phyloP scores from a whole-genome alignment of 352 stramenopile species.

The Nothophytophthora sp. region DNA sequence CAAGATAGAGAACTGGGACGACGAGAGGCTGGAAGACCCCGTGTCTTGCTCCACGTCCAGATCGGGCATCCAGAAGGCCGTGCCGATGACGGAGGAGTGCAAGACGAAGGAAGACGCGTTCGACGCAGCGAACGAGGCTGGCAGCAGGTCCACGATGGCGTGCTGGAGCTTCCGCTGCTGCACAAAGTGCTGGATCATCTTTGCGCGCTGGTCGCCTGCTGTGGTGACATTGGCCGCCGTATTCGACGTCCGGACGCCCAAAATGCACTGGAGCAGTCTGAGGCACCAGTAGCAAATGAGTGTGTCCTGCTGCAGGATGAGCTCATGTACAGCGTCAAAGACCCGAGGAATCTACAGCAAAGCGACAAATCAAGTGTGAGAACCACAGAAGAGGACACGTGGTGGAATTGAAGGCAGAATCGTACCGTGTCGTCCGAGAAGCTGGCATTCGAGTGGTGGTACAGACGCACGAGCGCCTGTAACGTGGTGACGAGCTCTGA shows the following conservation, averaged over 20 bases:
- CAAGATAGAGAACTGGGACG: constrained; percentile 33
- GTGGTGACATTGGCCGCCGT: constrained; percentile 20
- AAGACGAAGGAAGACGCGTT: constrained; percentile 11
- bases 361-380: constrained; percentile 1
- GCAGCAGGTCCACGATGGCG: constrained; percentile 58
- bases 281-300: constrained; percentile 73
- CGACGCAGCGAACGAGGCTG: constrained; percentile 41
- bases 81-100: constrained; percentile 18
- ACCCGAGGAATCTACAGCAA: constrained; percentile 39
- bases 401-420: neutral
- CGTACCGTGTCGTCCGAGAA: constrained; percentile 42
- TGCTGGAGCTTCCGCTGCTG: constrained; percentile 47
- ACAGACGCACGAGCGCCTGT: constrained; percentile 55
- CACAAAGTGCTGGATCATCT: constrained; percentile 60
- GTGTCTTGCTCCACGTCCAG: constrained; percentile 16
- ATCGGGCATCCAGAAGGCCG: constrained; percentile 49
- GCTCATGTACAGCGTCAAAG: constrained; percentile 54
- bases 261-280: constrained; percentile 63
- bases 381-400: neutral
- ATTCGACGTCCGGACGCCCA: constrained; percentile 34
- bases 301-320: constrained; percentile 59
- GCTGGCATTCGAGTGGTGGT: constrained; percentile 39
- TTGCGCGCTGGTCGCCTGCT: constrained; percentile 42
- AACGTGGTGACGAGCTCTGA: constrained; percentile 45
- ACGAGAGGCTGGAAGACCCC: constrained; percentile 25